phyloP scores from a whole-genome alignment of 2,329 filamentous ascomycete species.

The Arachnopeziza araneosa region DNA sequence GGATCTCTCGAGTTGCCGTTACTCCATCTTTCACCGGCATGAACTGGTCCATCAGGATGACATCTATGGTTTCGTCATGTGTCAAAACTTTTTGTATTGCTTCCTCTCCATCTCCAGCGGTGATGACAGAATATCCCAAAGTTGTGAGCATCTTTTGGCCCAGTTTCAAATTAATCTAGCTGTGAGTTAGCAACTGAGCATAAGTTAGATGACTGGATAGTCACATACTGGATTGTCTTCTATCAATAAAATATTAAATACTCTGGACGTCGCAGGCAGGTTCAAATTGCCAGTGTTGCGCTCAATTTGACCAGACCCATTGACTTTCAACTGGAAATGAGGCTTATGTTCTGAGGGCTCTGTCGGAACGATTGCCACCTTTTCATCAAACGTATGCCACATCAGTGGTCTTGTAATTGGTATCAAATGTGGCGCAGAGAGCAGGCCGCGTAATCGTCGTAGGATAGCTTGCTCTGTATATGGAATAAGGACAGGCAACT shows the following conservation, averaged over 20 bases:
- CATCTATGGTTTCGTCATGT: slow-evolving; percentile 21
- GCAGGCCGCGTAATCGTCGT: not conserved
- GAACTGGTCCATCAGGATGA: slow-evolving; percentile 31
- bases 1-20: slow-evolving; percentile 28
- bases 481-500: not conserved
- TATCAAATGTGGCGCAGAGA: not conserved
- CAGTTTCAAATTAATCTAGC: slow-evolving; percentile 28
- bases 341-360: not conserved
- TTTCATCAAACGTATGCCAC: not conserved
- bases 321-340: not conserved
- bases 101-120: slow-evolving; percentile 28
- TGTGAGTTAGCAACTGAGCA: not conserved
- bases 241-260: not conserved
- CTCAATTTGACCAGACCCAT: not conserved
- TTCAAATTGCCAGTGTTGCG: not conserved
- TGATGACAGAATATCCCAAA: slow-evolving; percentile 21
- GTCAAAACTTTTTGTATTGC: slow-evolving; percentile 24
- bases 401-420: not conserved
- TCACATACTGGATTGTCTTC: not conserved
- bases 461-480: not conserved
- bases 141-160: slow-evolving; percentile 23
- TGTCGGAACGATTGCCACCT: not conserved
- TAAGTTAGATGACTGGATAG: not conserved
- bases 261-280: not conserved
- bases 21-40: slow-evolving; percentile 31